Evolutionary conservation across 805 yeast species (phyloP).

Genomic region (Scheffersomyces ergatensis): DNA sequence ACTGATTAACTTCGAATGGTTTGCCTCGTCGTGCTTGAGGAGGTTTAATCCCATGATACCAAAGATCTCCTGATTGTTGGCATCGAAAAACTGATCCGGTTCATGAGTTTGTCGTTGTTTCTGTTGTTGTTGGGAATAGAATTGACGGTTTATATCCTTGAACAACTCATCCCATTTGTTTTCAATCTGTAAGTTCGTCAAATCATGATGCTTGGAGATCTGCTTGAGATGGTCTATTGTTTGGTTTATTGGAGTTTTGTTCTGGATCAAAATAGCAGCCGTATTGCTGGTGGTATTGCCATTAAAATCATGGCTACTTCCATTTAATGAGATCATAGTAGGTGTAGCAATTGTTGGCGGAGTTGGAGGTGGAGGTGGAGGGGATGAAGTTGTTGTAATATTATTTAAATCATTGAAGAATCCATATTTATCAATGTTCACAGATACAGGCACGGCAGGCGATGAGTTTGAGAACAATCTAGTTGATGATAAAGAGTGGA

Average conservation of each 20-base stretch:
- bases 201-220: constrained; percentile 45
- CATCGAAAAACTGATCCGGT: neutral
- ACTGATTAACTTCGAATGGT: constrained; percentile 14
- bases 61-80: constrained; percentile 11
- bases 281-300: neutral
- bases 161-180: constrained; percentile 48
- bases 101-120: neutral
- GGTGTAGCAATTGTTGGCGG: no score
- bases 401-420: constrained; percentile 31
- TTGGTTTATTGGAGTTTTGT: constrained; percentile 1
- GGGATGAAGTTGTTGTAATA: neutral
- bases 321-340: neutral
- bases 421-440: constrained; percentile 47
- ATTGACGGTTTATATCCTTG: constrained; percentile 15
- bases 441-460: neutral
- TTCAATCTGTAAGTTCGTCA: constrained; percentile 32
- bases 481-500: no score
- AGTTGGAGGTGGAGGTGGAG: neutral
- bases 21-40: constrained; percentile 16
- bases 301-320: neutral
- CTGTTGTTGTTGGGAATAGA: neutral
- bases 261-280: constrained; percentile 2
- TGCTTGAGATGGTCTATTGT: constrained; percentile 28
- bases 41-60: constrained; percentile 40
- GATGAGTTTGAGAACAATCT: neutral